These are phyloP conservation scores for Fusarium bactridioides DNA, from an alignment of 2,329 filamentous ascomycete genomes.

Conservation along the genomic window DNA sequence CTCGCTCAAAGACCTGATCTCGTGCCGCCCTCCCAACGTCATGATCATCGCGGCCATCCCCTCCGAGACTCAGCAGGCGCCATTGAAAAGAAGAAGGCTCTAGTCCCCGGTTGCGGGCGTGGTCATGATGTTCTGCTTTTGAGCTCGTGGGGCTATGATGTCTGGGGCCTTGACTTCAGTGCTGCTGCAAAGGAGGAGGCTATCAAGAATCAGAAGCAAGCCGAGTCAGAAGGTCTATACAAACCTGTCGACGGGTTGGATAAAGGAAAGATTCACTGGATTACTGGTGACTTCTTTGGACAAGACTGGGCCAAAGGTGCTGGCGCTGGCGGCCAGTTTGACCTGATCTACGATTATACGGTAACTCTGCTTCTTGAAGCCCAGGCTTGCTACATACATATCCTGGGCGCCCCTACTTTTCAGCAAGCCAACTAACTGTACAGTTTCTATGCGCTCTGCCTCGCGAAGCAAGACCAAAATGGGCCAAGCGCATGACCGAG, in stretches of 20 bases:
- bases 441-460: slow-evolving; percentile 71
- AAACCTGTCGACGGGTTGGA: slow-evolving; percentile 51
- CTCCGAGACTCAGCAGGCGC: slow-evolving; percentile 36
- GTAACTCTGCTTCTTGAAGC: slow-evolving; percentile 47
- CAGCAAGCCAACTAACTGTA: slow-evolving; percentile 20
- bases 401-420: neutral
- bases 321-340: slow-evolving; percentile 61
- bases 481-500: slow-evolving; percentile 61
- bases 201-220: slow-evolving; percentile 51
- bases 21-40: slow-evolving; percentile 48
- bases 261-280: slow-evolving; percentile 63
- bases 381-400: neutral
- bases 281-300: slow-evolving; percentile 73
- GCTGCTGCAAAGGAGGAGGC: slow-evolving; percentile 56
- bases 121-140: slow-evolving; percentile 84
- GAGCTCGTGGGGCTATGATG: slow-evolving; percentile 78
- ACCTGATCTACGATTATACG: slow-evolving; percentile 71
- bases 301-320: slow-evolving; percentile 61
- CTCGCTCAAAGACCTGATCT: slow-evolving; percentile 56
- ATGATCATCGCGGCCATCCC: slow-evolving; percentile 43
- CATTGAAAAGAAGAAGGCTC: slow-evolving; percentile 53
- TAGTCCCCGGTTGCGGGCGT: slow-evolving; percentile 83
- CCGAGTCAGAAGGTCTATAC: slow-evolving; percentile 50
- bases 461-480: slow-evolving; percentile 58
- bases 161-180: slow-evolving; percentile 76